A percentile compares a stretch with the other conserved stretches of the same genome.
Evolutionary conservation across 179 eudicot species (phyloP).

Genomic region (Drosera spatulata): DNA sequence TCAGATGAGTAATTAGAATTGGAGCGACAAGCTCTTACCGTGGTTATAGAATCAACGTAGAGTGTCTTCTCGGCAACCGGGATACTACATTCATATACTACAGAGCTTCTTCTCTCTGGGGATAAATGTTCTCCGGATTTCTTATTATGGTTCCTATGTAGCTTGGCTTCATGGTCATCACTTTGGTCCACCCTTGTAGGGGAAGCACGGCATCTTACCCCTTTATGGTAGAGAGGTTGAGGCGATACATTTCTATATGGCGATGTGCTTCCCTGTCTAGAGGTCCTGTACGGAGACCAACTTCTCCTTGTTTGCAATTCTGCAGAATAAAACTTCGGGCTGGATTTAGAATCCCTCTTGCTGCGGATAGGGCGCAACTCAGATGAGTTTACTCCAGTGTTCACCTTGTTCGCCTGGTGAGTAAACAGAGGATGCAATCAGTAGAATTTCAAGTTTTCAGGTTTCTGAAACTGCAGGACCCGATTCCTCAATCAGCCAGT

Average conservation of each 20-base stretch:
- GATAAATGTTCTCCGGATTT: constrained; percentile 18
- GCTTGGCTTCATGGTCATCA: constrained; percentile 21
- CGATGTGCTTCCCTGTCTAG: constrained; percentile 38
- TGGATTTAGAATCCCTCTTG: constrained; percentile 14
- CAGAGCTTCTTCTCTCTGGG: constrained; percentile 12
- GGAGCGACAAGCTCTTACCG: constrained; percentile 15
- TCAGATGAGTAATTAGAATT: constrained; percentile 10
- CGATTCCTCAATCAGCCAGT: too few species aligned
- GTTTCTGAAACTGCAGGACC: too few species aligned
- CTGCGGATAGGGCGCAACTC: constrained; percentile 12
- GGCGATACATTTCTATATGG: constrained; percentile 57
- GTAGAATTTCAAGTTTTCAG: too few species aligned
- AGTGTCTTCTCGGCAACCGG: constrained; percentile 50
- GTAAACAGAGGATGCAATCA: not conserved
- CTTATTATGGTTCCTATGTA: constrained; percentile 15
- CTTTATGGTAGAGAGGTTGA: constrained; percentile 45
- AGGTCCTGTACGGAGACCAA: constrained; percentile 44
- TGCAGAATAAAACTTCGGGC: constrained; percentile 38
- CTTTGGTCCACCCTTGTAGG: constrained; percentile 32
- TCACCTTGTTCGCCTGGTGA: constrained; percentile 15
- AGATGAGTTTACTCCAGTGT: constrained; percentile 23
- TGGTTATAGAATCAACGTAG: constrained; percentile 48
- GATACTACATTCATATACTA: constrained; percentile 15
- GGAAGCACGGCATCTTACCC: constrained; percentile 44
- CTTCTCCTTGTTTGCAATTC: constrained; percentile 12